These are phyloP conservation scores for Entomortierella chlamydospora DNA, from an alignment of 192 early-diverging fungal genomes.

Conservation along the genomic window DNA sequence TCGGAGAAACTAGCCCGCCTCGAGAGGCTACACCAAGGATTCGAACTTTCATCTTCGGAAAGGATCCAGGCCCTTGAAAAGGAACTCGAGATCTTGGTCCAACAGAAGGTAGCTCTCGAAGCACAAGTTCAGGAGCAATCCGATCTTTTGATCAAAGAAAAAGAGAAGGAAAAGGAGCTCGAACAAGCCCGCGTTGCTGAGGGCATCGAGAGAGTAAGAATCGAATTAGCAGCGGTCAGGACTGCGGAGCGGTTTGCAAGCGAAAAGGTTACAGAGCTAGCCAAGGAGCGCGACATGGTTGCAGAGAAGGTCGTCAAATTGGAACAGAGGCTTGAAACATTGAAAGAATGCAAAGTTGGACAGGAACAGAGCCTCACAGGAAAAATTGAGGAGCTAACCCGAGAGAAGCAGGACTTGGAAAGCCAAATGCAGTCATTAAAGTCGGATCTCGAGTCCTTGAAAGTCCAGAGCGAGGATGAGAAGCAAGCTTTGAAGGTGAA, in stretches of 20 bases:
- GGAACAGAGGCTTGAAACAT: slow-evolving; percentile 25
- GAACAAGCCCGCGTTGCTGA: slow-evolving; percentile 41
- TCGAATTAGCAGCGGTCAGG: slow-evolving; percentile 38
- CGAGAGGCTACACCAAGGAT: slow-evolving; percentile 44
- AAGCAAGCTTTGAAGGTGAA: background rate
- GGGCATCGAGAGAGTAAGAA: slow-evolving; percentile 34
- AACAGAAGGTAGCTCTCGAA: slow-evolving; percentile 34
- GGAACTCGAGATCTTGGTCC: slow-evolving; percentile 26
- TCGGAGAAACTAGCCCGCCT: slow-evolving; percentile 41
- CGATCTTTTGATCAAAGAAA: slow-evolving; percentile 40
- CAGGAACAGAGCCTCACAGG: slow-evolving; percentile 44
- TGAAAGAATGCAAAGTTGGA: slow-evolving; percentile 38
- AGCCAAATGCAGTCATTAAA: background rate
- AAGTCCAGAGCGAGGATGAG: background rate
- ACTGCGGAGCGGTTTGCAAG: slow-evolving; percentile 44
- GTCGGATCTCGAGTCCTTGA: background rate
- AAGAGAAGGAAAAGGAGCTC: slow-evolving; percentile 30
- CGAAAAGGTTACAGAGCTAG: slow-evolving; percentile 39
- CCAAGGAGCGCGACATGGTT: slow-evolving; percentile 41
- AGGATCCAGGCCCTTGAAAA: slow-evolving; percentile 24
- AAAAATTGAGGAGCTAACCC: slow-evolving; percentile 20
- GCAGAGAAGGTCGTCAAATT: slow-evolving; percentile 30
- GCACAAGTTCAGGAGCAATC: slow-evolving; percentile 51
- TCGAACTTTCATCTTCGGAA: slow-evolving; percentile 36
- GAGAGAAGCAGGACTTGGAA: slow-evolving; percentile 14